Evolutionary conservation across 805 yeast species (phyloP), one percentile per base, ranked within the genome.

Genomic region (Kodamaea lidongshanica): DNA sequence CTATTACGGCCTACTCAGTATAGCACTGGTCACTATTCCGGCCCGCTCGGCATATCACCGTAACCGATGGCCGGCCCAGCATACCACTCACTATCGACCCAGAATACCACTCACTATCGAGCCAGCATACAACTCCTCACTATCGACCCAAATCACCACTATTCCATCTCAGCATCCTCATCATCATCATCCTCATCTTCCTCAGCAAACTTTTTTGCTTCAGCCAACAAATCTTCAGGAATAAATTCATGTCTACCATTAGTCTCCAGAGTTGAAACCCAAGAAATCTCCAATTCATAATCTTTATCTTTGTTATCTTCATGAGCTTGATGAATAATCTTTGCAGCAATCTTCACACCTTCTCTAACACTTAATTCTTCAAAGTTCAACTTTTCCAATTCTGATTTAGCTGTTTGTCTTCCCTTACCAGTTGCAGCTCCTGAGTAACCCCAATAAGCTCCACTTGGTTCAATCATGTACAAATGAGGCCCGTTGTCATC

Each of bases 341-440:
- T 81, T 4, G 97, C 97, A 18, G 96, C 97, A 51, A 83, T 82
- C 47, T 83, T 87, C 21, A 92, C 81, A 4, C 95, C 98, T 12
- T 88, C 94, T 44, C 61, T 72, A 4, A 79, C 83, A 6, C 78
- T 63, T 42, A 94, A 61, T 41, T 70, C 73, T 32, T 77, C 78
- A 38, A 77, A 65, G 42, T 85, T 80, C 54, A 92, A 67, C 58
- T 92, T 92, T 59, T 92, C 99, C 45, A 92, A 72, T 61, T 92
- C 98, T 16, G 89, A 82, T 61, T 89, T 89, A 28, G 98, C 98
- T n/a, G 85, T 75, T 59, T 92, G 99, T 58, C 97, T 77, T 27
- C 99, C 99, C 57, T 89, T 92, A 41, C 99, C 99, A 4, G 96
- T 77, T 11, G 99, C 98, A 22, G 96, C 94, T 38, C 96, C 98